Evolutionary conservation across 768 basidiomycete genomes (phyloP), one percentile per base, ranked within the genome.

Genomic region (Leccinum rimulosum): DNA sequence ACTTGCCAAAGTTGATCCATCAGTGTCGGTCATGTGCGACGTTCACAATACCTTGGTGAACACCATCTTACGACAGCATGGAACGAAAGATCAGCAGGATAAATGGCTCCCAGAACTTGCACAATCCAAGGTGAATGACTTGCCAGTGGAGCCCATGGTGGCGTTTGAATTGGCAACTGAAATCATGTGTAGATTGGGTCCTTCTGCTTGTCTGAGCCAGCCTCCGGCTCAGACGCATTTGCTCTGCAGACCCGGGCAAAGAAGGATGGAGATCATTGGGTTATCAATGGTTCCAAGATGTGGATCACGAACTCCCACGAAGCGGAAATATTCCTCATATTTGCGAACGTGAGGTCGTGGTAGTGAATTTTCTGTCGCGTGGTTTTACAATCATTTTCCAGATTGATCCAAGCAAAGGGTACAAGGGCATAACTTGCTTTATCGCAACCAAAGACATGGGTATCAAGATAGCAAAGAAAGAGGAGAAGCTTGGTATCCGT

Each of bases 361-460:
- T 19, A 15, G 30, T 30, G 27, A 53, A 53, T 31, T 40, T 40
- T 12, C 40, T 47, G 15, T 35, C 19, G 25, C 49, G 7, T 30
- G 9, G n/a, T n/a, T 6, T 36, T 50, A 58, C 36, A 10, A 43
- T n/a, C 10, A 8, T 43, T 50, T 19, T 51, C 6, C 55, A 91
- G 89, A 70, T 86, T 19, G 93, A 97, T 73, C 89, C 92, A 1
- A 89, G 83, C 64, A 93, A 94, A 71, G 95, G 97, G 0, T 98
- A 99, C 84, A 99, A 98, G 74, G 97, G 97, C 22, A 99, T 99
- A 73, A 96, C 97, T 5, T 98, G 96, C 75, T 99, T 99, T 75
- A 78, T 96, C 50, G 91, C 93, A 28, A 94, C 93, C 49, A 96
- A 93, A 74, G 94, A 96, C 60, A 95, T 95, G 93, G 97, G 96